A percentile compares a stretch with the other conserved stretches of the same genome.
These are phyloP conservation scores for Backusella westeae DNA, from an alignment of 192 early-diverging fungal species.

Conservation along the genomic window DNA sequence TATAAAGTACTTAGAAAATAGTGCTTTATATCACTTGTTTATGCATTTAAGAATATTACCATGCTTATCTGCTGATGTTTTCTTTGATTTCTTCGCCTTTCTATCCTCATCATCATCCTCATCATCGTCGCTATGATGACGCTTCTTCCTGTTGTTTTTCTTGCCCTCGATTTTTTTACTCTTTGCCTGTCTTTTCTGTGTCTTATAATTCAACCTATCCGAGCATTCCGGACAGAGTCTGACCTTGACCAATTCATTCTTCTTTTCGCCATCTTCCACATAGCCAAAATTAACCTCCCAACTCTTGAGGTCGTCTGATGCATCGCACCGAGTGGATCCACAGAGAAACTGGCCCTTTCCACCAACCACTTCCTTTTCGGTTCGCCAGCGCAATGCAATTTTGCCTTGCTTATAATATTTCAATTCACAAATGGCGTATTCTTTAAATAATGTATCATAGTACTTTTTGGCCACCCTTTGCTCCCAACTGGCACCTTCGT, in stretches of 20 bases:
- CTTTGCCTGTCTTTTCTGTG: conserved; percentile 43
- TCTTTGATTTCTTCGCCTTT: not conserved
- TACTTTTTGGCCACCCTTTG: conserved; percentile 79
- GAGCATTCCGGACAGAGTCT: conserved; percentile 72
- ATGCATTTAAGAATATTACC: not conserved
- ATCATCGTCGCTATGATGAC: not conserved
- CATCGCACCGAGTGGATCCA: conserved; percentile 55
- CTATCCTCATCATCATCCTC: not conserved
- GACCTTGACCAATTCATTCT: conserved; percentile 83
- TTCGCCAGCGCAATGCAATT: conserved; percentile 74
- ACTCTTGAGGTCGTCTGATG: conserved; percentile 49
- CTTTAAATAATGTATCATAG: conserved; percentile 84
- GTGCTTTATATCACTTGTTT: too few relatives aligned
- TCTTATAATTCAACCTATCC: conserved; percentile 72
- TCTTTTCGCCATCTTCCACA: conserved; percentile 65
- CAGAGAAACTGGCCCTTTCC: conserved; percentile 81
- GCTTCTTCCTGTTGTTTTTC: not conserved
- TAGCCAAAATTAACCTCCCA: conserved; percentile 92
- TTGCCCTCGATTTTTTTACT: conserved; percentile 16
- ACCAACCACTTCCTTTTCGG: conserved; percentile 58
- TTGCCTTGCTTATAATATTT: conserved; percentile 68
- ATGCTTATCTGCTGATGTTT: not conserved
- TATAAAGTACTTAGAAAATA: not conserved
- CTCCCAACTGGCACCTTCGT: conserved; percentile 61
- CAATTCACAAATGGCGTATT: conserved; percentile 76